Percentiles rank a stretch among this genome's conserved stretches.
Evolutionary conservation across 2,329 filamentous ascomycete genomes (phyloP).

Genomic region (Samsoniella hepiali): DNA sequence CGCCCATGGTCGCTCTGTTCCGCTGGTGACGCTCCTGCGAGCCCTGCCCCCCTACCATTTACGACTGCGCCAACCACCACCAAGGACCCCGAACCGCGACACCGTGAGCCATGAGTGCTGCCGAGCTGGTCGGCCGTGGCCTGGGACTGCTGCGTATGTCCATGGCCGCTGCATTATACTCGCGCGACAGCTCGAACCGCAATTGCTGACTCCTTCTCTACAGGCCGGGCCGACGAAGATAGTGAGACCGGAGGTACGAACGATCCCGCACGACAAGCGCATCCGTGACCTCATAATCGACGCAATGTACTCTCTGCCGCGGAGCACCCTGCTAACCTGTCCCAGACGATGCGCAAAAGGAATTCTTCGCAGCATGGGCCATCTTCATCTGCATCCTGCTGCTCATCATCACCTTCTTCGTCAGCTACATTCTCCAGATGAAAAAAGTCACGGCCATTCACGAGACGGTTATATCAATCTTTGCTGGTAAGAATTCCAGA

Average conservation of each 20-base stretch:
- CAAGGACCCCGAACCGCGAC: not conserved
- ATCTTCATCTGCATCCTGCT: slow-evolving; percentile 95
- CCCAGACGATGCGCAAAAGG: slow-evolving; percentile 74
- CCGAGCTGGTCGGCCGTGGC: slow-evolving; percentile 13
- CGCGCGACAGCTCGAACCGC: not conserved
- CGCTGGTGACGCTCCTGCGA: slow-evolving; percentile 26
- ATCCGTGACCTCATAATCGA: not conserved
- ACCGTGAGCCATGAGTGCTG: slow-evolving; percentile 8
- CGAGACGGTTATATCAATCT: slow-evolving; percentile 97
- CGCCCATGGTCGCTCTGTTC: slow-evolving; percentile 24
- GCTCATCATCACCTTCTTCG: slow-evolving; percentile 91
- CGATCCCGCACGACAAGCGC: not conserved
- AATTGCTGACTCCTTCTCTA: slow-evolving; percentile 5
- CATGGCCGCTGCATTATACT: not conserved
- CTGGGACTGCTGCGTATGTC: slow-evolving; percentile 17
- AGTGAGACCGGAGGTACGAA: slow-evolving; percentile 15
- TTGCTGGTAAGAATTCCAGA: slow-evolving; percentile 63
- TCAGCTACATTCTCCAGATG: slow-evolving; percentile 93
- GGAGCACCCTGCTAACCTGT: not conserved
- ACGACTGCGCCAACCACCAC: not conserved
- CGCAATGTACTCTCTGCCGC: not conserved
- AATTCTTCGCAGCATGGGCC: slow-evolving; percentile 94
- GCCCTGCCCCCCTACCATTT: slow-evolving; percentile 16
- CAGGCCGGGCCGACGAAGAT: slow-evolving; percentile 17
- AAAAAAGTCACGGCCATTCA: slow-evolving; percentile 97